Conservation (phyloP, 306 rosid genomes). For the cucumber (Cucumis sativus) region Cucumber_9930_V3 NC_026655.2:25902501-25903000, state of each 20-base stretch:
- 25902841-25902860: constrained; percentile 90
- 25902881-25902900: constrained; percentile 75
- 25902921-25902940: constrained; percentile 72
- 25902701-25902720: background rate
- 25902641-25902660: background rate
- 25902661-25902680: background rate
- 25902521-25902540: background rate
- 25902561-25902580: background rate
- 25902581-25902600: background rate
- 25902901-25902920: constrained; percentile 92
- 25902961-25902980: constrained; percentile 68
- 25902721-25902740: constrained; percentile 6
- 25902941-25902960: constrained; percentile 85
- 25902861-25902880: constrained; percentile 79
- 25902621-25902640: background rate
- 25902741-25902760: constrained; percentile 34
- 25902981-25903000: constrained; percentile 75
- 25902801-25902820: constrained; percentile 35
- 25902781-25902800: constrained; percentile 56
- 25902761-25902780: constrained; percentile 20
- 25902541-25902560: background rate
- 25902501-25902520: background rate
- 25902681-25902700: background rate
- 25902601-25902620: background rate
- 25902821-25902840: constrained; percentile 46